Base-by-base conservation (phyloP, 129 eudicot genomes). In the Centaurea solstitialis region DNA sequence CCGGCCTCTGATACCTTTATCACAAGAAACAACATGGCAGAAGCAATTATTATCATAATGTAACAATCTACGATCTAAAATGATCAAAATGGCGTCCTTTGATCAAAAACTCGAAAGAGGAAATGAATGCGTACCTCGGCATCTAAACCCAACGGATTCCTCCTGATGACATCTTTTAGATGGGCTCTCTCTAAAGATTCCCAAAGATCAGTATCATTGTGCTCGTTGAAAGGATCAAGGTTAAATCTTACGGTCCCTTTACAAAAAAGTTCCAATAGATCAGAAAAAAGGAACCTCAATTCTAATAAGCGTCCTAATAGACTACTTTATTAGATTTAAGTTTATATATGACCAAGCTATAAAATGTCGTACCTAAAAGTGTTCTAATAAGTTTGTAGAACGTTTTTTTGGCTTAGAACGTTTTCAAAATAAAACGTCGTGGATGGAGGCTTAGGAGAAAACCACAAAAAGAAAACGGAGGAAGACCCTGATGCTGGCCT, bases 181-280 rank as follows among this genome's bases (percentile, higher is more conserved):
- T 96, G 97, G 22, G 99, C 92, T 79, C 99, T 82, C 87, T 96
- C 99, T 68, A 96, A 73, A 79, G 98, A 94, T 83, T 96, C 99
- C 99, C 99, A 96, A 1, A 93, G 88, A 85, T 96, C 98, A 70
- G 95, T 85, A 86, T 96, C 98, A 62, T 87, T 93, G 87, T 96
- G 99, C 84, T 96, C 99, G 26, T 79, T 84, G 74, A 96, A 96
- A 74, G 99, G 99, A 83, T 96, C 99, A 43, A 96, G 98, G 84
- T 96, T 96, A 78, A 96, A 96, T 43, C 99, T 87, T 79, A 96
- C 95, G 33, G 88, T 93, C 57, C 99, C 99, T 95, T 79, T 41
- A 76, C 80, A 86, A 81, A 57, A 64, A 79, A 61, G 72, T 26
- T 70, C 40, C 13, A 47, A 47, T 9, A 53, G 68, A 45, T 84